Evolutionary conservation across 2,329 filamentous ascomycete genomes (phyloP), one percentile per base, ranked within the genome.

Genomic region (Aspergillus ochraceus): DNA sequence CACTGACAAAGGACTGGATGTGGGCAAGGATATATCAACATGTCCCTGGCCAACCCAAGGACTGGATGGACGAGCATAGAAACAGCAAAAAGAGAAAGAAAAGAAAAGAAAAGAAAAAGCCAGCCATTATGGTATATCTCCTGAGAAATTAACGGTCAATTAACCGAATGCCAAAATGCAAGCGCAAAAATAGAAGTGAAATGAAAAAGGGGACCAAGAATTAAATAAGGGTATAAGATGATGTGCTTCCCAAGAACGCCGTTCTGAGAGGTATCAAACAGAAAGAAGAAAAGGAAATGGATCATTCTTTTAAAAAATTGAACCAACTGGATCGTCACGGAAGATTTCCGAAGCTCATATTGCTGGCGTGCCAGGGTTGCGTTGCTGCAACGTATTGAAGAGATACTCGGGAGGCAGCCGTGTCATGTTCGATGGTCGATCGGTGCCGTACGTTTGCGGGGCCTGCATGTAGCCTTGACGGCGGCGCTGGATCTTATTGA

Each of bases 361-460:
- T 47, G 64, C 65, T 9, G 76, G 76, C 19, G 71, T 71, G 51
- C 70, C 70, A 6, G 74, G 71, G 49, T 71, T 71, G 26, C 70
- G 68, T 36, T 76, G 71, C 30, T 72, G 70, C 46, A 79, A 63
- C 20, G 74, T 73, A 60, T 77, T 77, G 60, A 81, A 76, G 1
- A 81, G 74, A 60, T 79, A 78, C 68, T 81, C 79, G 1, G 79
- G 79, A 20, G 79, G 79, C 39, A 81, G 65, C 42, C 79, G 75
- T 55, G 71, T 74, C 72, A 81, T 79, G 58, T 78, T 78, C 29
- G 77, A 74, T 55, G 77, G 75, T 60, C 79, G 77, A 68, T 81
- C 79, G 29, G 77, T 78, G 57, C 77, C 77, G 50, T 71, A 71
- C n/a, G 74, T 72, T 58, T 77, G 77, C 9, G 79, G 78, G 10